Percentiles rank a stretch among this genome's conserved stretches.
phyloP scores from a whole-genome alignment of 352 stramenopile species.

The Globisporangium camurandrum region DNA sequence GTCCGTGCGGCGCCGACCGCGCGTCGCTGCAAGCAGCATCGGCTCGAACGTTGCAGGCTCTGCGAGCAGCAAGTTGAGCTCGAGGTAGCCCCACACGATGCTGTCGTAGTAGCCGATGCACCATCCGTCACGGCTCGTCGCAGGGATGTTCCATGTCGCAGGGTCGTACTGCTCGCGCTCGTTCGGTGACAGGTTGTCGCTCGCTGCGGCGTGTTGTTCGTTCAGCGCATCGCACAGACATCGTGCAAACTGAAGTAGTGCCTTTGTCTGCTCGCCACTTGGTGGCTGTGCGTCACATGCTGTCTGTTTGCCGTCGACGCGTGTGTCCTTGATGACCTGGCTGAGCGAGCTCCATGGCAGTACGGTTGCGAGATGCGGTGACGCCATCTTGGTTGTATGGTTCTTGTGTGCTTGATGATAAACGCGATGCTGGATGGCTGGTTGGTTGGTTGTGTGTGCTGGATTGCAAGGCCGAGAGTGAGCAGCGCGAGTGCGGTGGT shows the following conservation, averaged over 20 bases:
- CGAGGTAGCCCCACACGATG: constrained; percentile 8
- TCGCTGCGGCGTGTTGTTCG: too few species aligned
- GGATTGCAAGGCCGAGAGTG: too few species aligned
- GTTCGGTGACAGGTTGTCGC: background rate
- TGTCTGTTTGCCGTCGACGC: background rate
- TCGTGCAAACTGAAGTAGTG: background rate
- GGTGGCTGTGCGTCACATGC: background rate
- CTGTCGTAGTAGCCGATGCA: background rate
- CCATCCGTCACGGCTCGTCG: background rate
- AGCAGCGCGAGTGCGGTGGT: too few species aligned
- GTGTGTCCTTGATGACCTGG: background rate
- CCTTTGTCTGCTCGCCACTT: background rate
- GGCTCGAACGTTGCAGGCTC: constrained; percentile 2
- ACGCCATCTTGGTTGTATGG: too few species aligned
- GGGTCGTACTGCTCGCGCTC: background rate
- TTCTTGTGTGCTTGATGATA: too few species aligned
- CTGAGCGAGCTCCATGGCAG: background rate
- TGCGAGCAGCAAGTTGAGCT: constrained; percentile 11
- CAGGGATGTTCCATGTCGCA: background rate
- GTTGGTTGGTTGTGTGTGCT: too few species aligned
- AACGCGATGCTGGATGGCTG: too few species aligned
- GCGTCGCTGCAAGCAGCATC: background rate
- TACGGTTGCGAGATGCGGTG: background rate
- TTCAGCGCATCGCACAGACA: background rate
- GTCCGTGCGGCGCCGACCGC: background rate